Base-by-base conservation (phyloP, 306 rosid genomes). In the Quercus berberidifolia region DNA sequence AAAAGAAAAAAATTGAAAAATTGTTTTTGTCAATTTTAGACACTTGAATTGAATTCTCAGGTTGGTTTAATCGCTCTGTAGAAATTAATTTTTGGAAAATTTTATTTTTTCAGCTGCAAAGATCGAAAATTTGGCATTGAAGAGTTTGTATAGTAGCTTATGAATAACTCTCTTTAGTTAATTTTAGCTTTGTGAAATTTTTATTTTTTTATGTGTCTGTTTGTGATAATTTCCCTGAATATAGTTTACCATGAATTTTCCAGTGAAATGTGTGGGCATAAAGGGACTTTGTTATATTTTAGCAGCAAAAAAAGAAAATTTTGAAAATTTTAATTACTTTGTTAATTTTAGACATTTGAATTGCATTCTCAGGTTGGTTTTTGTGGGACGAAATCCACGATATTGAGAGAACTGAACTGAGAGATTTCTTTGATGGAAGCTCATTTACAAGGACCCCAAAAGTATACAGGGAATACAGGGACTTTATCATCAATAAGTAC, bases 331-430 rank as follows among this genome's bases (percentile, higher is more conserved):
- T 67, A 20, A 9, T 33, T 67, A 7, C n/a, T 30, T 8, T 67
- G 14, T 33, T 64, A 6, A 26, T 30, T 25, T 17, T 17, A 30
- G 3, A 67, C 21, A 19, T 67, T 49, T 67, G 26, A 64, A 64
- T 28, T 41, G 46, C 3, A 64, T 33, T 18, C 43, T 81, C 83
- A 95, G 99, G 91, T 80, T 95, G 99, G 99, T 95, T 95, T 81
- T 55, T 79, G 82, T 95, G 99, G 99, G 98, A 91, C 69, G 96
- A 91, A 67, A 93, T 95, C 68, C 98, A 95, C 75, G 96, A 87
- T 78, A 95, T 85, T 0, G 99, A 95, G 91, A 81, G 63, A 78
- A 56, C 59, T 0, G 84, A 88, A 1, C 69, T 95, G 76, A 89
- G 86, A 74, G 98, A 95, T 77, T 95, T 89, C 69, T 95, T 95